phyloP scores from a whole-genome alignment of 768 basidiomycete genomes.

The Tulasnella sp. region DNA sequence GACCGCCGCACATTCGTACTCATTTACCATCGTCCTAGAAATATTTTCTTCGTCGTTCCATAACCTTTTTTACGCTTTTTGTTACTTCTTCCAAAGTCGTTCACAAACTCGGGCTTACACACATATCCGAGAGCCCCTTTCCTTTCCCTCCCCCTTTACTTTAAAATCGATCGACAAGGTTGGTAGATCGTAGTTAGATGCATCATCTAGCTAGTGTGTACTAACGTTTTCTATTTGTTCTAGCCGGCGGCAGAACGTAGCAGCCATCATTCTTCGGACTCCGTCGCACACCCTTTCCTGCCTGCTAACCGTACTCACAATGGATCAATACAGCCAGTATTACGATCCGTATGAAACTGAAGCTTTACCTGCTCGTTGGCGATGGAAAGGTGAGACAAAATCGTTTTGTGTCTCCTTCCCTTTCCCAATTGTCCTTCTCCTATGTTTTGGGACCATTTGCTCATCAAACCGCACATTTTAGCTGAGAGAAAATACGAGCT shows the following conservation, averaged over 20 bases:
- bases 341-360: not conserved
- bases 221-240: not conserved
- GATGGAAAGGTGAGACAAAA: constrained; percentile 6
- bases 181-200: not conserved
- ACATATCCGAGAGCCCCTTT: not conserved
- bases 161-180: not conserved
- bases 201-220: not conserved
- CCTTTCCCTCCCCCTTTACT: not conserved
- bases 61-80: not conserved
- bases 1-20: not conserved
- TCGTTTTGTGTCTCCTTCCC: not conserved
- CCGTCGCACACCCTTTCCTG: not conserved
- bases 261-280: not conserved
- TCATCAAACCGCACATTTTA: not conserved
- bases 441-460: not conserved
- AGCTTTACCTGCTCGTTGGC: not conserved
- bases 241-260: not conserved
- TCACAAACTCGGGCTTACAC: not conserved
- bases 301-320: not conserved
- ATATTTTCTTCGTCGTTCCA: not conserved
- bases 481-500: not conserved
- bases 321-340: not conserved
- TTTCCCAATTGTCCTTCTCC: not conserved
- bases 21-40: not conserved
- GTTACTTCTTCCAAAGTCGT: too few relatives aligned